phyloP scores from a whole-genome alignment of 1,284 basidiomycete genomes.

The Xerocomus alliaceus region DNA sequence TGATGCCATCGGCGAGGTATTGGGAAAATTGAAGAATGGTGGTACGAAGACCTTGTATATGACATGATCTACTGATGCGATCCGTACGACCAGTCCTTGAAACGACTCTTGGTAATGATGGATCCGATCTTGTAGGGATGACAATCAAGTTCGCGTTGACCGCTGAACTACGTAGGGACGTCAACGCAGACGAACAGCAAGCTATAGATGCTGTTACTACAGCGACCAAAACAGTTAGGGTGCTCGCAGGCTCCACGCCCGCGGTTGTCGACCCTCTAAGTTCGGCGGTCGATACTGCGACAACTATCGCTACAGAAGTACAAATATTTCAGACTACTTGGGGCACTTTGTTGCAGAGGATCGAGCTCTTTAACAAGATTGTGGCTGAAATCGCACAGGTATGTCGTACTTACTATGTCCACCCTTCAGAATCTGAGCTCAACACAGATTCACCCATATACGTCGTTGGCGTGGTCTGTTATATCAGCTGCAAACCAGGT shows the following conservation, averaged over 20 bases:
- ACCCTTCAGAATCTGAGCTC: not conserved
- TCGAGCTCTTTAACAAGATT: not conserved
- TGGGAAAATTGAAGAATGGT: not conserved
- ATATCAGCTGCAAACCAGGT: not conserved
- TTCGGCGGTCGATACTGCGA: not conserved
- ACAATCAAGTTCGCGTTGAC: not conserved
- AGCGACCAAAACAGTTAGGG: not conserved
- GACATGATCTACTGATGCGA: not conserved
- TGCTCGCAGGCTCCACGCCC: not conserved
- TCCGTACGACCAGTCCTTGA: not conserved
- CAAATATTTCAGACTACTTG: not conserved
- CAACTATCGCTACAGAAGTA: not conserved
- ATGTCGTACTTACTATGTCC: not conserved
- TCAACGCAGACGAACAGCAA: not conserved
- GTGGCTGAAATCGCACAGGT: not conserved
- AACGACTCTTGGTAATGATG: not conserved
- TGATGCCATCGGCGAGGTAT: not conserved
- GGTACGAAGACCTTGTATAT: not conserved
- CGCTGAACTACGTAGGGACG: not conserved
- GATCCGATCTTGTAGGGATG: not conserved
- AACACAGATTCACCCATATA: not conserved
- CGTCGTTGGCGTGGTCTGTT: not conserved
- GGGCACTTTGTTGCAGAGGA: not conserved
- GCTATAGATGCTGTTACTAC: not conserved
- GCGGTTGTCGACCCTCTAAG: not conserved